Conservation (phyloP, 371 early-diverging fungal species). For the Mortierella sp. region DNA sequence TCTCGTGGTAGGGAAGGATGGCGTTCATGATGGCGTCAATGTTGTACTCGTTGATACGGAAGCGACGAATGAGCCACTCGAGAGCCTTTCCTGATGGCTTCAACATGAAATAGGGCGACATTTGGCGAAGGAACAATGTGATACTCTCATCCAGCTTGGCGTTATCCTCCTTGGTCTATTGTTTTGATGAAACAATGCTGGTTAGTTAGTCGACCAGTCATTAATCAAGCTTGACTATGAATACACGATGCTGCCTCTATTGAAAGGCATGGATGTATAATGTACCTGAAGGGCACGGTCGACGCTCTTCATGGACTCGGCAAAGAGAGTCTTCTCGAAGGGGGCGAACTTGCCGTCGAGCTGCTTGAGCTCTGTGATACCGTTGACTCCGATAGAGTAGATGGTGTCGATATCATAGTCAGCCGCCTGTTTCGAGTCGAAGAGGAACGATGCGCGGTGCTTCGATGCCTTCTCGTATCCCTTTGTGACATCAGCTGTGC, state of each 20-base stretch:
- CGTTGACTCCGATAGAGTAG: slow-evolving; percentile 86
- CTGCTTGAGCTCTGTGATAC: slow-evolving; percentile 82
- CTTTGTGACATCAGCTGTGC: slow-evolving; percentile 74
- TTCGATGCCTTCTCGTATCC: slow-evolving; percentile 62
- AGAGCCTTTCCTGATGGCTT: slow-evolving; percentile 88
- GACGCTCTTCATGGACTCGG: slow-evolving; percentile 81
- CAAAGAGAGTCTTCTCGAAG: slow-evolving; percentile 87
- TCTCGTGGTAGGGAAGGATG: slow-evolving; percentile 95
- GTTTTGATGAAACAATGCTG: neutral
- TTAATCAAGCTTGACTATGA: neutral
- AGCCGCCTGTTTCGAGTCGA: slow-evolving; percentile 87
- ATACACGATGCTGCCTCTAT: neutral
- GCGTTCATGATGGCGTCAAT: slow-evolving; percentile 82
- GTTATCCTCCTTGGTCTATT: slow-evolving; percentile 86
- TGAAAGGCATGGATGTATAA: neutral
- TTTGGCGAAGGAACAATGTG: slow-evolving; percentile 75
- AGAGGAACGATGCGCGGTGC: slow-evolving; percentile 85
- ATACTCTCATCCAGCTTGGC: slow-evolving; percentile 84
- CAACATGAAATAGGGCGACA: slow-evolving; percentile 89
- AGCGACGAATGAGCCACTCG: slow-evolving; percentile 95
- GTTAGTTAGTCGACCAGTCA: neutral
- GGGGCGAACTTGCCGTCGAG: slow-evolving; percentile 75
- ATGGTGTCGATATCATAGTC: slow-evolving; percentile 92
- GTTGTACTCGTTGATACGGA: slow-evolving; percentile 91
- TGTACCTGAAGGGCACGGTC: slow-evolving; percentile 82